Percentiles rank a stretch among this genome's conserved stretches.
Evolutionary conservation across 23 red algal genomes (phyloP).

Genomic region (Gracilaria caudata): DNA sequence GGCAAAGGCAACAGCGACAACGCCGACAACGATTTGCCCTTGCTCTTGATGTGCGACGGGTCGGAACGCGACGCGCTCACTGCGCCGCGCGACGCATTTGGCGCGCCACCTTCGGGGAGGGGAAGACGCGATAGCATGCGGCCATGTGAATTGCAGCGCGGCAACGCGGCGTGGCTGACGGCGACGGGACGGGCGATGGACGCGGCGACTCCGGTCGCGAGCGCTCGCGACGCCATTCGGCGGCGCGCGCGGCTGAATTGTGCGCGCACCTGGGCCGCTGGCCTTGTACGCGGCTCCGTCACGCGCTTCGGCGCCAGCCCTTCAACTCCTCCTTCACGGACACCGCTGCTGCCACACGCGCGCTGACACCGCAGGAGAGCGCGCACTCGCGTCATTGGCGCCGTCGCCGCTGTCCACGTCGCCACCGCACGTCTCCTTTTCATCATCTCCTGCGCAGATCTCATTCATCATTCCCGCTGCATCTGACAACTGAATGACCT

Average conservation of each 20-base stretch:
- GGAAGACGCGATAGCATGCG: conserved; percentile 37
- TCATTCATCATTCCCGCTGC: neutral
- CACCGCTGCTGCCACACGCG: no score
- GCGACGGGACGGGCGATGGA: neutral
- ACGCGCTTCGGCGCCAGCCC: neutral
- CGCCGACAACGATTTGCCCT: neutral
- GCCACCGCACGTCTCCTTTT: neutral
- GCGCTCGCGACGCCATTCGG: conserved; percentile 10
- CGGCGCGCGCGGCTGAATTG: neutral
- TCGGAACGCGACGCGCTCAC: conserved; percentile 1
- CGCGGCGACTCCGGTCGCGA: neutral
- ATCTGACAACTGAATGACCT: no score
- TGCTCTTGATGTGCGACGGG: neutral
- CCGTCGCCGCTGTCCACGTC: neutral
- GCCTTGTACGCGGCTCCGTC: neutral
- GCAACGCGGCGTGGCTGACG: neutral
- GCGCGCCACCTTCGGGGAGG: neutral
- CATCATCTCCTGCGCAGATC: neutral
- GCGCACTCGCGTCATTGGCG: neutral
- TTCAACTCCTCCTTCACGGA: no score
- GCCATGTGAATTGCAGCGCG: conserved; percentile 18
- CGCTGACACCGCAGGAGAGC: no score
- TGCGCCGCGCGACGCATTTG: neutral
- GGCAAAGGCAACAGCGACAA: neutral
- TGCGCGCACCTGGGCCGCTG: neutral